phyloP scores from a whole-genome alignment of 495 filamentous ascomycete genomes.

The Aspergillus coremiiformis region DNA sequence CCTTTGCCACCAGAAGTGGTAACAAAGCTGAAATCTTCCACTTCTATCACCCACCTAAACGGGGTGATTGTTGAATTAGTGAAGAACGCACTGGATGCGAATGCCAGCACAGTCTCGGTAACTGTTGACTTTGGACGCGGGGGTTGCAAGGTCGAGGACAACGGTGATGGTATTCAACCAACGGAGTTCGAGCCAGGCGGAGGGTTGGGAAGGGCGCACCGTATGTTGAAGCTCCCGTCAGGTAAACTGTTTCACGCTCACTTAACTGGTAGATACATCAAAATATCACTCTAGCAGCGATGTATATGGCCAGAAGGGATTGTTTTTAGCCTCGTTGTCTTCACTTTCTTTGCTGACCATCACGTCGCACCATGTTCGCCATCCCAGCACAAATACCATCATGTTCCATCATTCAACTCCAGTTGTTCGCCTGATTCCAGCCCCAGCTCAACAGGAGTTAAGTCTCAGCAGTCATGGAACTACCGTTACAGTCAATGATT shows the following conservation, averaged over 20 bases:
- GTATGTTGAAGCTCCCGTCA: conserved; percentile 38
- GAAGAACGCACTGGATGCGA: conserved; percentile 81
- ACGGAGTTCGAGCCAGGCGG: conserved; percentile 62
- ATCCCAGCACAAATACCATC: conserved; percentile 61
- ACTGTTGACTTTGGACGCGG: conserved; percentile 70
- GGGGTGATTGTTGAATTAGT: conserved; percentile 68
- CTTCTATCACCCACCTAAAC: conserved; percentile 65
- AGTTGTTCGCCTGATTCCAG: conserved; percentile 60
- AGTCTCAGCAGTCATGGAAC: conserved; percentile 61
- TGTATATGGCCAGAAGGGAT: conserved; percentile 62
- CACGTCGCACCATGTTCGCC: conserved; percentile 61
- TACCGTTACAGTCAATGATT: conserved; percentile 67
- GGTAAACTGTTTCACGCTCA: conserved; percentile 13
- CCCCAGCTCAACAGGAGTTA: conserved; percentile 53
- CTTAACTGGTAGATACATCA: conserved; percentile 61
- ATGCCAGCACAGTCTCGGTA: conserved; percentile 61
- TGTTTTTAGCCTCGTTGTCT: conserved; percentile 70
- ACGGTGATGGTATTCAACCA: conserved; percentile 73
- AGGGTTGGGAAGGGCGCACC: conserved; percentile 66
- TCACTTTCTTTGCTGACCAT: conserved; percentile 71
- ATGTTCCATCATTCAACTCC: conserved; percentile 63
- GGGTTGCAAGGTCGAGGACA: conserved; percentile 77
- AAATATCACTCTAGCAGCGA: conserved; percentile 46
- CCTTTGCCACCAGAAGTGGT: conserved; percentile 67
- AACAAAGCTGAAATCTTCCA: conserved; percentile 84